Evolutionary conservation across 139 green algal genomes (phyloP).

Genomic region (Micractinium conductrix): DNA sequence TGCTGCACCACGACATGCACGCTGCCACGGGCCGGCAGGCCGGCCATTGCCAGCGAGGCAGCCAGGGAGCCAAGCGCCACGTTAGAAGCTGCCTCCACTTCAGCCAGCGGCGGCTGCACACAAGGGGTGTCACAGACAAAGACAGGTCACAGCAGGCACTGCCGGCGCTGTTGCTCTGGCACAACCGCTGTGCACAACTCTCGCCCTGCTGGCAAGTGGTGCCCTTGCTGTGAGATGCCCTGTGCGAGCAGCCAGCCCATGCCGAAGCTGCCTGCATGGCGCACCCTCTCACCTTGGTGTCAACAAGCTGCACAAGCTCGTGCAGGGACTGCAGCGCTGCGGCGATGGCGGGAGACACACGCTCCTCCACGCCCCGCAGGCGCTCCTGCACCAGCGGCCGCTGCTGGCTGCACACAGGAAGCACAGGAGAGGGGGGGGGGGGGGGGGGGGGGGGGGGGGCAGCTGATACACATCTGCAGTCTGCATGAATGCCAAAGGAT

Average conservation of each 20-base stretch:
- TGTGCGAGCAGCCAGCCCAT: too few relatives aligned
- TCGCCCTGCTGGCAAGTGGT: too few relatives aligned
- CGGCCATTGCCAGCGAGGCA: background rate
- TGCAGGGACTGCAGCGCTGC: constrained; percentile 14
- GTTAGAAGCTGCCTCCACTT: background rate
- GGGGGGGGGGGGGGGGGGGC: background rate
- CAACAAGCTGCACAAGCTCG: constrained; percentile 1
- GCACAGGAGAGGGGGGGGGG: background rate
- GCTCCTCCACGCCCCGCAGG: constrained; percentile 14
- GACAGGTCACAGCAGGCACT: background rate
- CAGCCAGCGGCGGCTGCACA: background rate
- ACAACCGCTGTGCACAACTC: too few relatives aligned
- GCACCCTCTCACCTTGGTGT: background rate
- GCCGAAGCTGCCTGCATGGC: too few relatives aligned
- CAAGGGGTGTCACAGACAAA: background rate
- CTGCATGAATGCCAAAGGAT: background rate
- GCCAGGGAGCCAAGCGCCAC: background rate
- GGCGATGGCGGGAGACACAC: background rate
- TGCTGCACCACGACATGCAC: background rate
- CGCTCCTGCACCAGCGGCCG: constrained; percentile 5
- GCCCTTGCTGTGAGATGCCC: too few relatives aligned
- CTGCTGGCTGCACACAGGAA: constrained; percentile 19
- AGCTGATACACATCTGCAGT: background rate
- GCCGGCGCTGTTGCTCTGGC: too few relatives aligned
- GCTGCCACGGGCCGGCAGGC: background rate